Percentiles rank a stretch among this genome's conserved stretches.
Evolutionary conservation across 495 filamentous ascomycete genomes (phyloP).

Genomic region (Penicillium herquei): DNA sequence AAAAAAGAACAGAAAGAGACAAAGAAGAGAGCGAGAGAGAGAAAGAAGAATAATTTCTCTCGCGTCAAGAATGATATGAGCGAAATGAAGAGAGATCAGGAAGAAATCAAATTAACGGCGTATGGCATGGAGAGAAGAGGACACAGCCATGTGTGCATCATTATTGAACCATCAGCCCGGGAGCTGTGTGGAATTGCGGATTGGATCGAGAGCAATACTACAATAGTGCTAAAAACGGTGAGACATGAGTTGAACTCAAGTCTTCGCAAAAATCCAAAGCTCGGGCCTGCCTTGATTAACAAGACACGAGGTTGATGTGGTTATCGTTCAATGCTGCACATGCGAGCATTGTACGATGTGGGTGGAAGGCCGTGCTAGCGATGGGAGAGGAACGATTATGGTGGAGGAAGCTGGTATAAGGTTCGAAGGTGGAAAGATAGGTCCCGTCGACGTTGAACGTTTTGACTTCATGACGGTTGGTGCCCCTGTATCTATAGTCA

Average conservation of each 20-base stretch:
- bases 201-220: background rate
- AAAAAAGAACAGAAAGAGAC: background rate
- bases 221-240: background rate
- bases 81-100: background rate
- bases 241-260: background rate
- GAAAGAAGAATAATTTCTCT: background rate
- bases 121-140: background rate
- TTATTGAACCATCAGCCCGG: background rate
- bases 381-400: conserved; percentile 76
- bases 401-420: conserved; percentile 83
- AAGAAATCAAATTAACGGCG: background rate
- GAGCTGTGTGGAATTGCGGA: background rate
- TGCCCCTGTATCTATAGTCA: conserved; percentile 59
- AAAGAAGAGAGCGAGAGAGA: background rate
- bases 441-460: conserved; percentile 83
- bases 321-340: conserved; percentile 61
- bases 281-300: conserved; percentile 22
- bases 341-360: conserved; percentile 88
- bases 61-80: background rate
- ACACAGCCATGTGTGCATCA: background rate
- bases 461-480: conserved; percentile 82
- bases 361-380: conserved; percentile 89
- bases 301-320: conserved; percentile 47
- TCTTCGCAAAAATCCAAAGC: background rate
- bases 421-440: conserved; percentile 76